These are phyloP conservation scores for Ustulina deusta DNA, from an alignment of 2,329 filamentous ascomycete species.

Conservation along the genomic window DNA sequence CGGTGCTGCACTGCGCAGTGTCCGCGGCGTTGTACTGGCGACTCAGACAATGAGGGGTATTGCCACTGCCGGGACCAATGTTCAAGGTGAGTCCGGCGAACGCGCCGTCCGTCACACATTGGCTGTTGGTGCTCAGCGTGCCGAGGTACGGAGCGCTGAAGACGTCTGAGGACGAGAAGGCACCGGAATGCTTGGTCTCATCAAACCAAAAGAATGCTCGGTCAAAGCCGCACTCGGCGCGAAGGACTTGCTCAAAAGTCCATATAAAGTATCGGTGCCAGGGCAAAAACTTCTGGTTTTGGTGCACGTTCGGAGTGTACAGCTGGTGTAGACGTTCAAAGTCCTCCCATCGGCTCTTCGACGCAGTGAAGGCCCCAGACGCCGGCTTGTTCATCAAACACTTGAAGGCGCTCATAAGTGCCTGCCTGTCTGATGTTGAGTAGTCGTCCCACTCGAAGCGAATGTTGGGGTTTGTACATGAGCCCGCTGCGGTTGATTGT, in stretches of 20 bases:
- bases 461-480: constrained; percentile 39
- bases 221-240: constrained; percentile 36
- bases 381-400: constrained; percentile 36
- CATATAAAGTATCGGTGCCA: constrained; percentile 39
- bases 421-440: constrained; percentile 32
- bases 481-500: constrained; percentile 9
- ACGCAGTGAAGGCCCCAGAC: constrained; percentile 29
- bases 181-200: constrained; percentile 39
- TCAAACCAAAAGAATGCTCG: constrained; percentile 40
- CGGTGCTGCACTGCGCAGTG: constrained; percentile 33
- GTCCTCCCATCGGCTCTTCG: constrained; percentile 39
- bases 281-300: constrained; percentile 39
- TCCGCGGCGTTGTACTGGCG: constrained; percentile 27
- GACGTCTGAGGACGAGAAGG: constrained; percentile 32
- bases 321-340: constrained; percentile 37
- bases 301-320: constrained; percentile 36
- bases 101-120: constrained; percentile 36
- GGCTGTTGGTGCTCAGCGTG: constrained; percentile 23
- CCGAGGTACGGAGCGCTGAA: constrained; percentile 37
- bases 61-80: constrained; percentile 34
- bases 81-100: constrained; percentile 37
- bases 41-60: constrained; percentile 33
- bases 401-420: constrained; percentile 38
- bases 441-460: constrained; percentile 40
- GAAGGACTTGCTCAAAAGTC: constrained; percentile 38